Base-by-base conservation (phyloP, 2,329 filamentous ascomycete genomes). In the Verticillium tricorpus region DNA sequence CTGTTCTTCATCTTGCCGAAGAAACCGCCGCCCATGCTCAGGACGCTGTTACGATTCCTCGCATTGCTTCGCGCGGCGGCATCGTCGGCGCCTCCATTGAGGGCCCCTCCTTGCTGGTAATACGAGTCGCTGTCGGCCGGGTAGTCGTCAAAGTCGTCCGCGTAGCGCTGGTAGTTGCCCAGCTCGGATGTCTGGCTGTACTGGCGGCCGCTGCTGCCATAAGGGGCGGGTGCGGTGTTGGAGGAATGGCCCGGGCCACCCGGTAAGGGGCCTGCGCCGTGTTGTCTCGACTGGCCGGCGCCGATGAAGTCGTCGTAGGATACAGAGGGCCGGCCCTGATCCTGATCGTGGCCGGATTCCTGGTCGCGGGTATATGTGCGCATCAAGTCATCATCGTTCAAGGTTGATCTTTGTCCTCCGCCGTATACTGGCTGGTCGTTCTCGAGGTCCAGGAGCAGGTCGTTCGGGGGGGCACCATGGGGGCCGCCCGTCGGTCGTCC, bases 301-400 rank as follows among this genome's bases (percentile, higher is more conserved):
- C 94, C 94, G 65, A 98, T 89, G 74, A 97, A 98, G 70, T 95
- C 90, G 81, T 97, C 94, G 77, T 97, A 97, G 62, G 93, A 96
- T 59, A 94, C 88, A 31, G 93, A 97, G 59, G 93, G 91, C 67
- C 94, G 90, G 62, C 87, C 78, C 56, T 83, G 79, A 68, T 84
- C 80, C 19, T 34, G 25, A 45, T 84, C 80, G 15, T 22, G 25
- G 32, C 28, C 28, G 5, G 64, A 61, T 67, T 91, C 85, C 65
- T 86, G 82, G 70, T 91, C 83, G 71, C 89, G 87, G 70, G 90
- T 85, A 77, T 92, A 93, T 67, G 86, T 86, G 73, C 87, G 85
- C 71, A 94, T 79, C 57, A 96, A 81, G 67, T 93, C 88, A 67
- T 96, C 90, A 74, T 97, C 93, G 74, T 89, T 89, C 64, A 91